Base-by-base conservation (phyloP, 1,284 basidiomycete genomes). In the Lentinula novae-zelandiae region DNA sequence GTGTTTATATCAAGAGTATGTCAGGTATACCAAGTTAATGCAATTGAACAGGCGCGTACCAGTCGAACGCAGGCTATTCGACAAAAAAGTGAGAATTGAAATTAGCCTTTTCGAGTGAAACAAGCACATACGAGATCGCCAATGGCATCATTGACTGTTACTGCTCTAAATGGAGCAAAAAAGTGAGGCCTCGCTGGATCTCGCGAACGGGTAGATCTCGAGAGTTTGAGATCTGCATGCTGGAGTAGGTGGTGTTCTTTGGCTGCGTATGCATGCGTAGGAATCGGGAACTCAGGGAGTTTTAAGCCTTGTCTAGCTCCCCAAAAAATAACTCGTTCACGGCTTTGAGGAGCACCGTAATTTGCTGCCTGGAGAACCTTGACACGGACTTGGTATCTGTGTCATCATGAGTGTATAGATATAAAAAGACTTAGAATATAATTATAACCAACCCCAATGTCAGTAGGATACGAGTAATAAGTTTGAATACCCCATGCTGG, bases 311-410 rank as follows among this genome's bases (percentile, higher is more conserved):
- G 76, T 58, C 77, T 80, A 4, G 87, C 82, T 42, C 80, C 89
- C 76, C 80, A 80, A 68, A 91, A 85, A 55, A 91, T 87, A 13
- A 89, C 80, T 15, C 89, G 76, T 48, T 76, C 73, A n/a, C 89
- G 81, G 39, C 77, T 75, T 72, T 91, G 89, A 31, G 89, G 88
- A 9, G 81, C 79, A 15, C 89, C 89, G 71, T 88, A 89, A 46
- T 86, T 82, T 0, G 78, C 83, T 39, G 88, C 84, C 67, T 91
- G 85, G 0, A 90, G 73, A 8, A 88, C 70, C n/a, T 78, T 80
- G 69, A 82, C 82, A 22, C 79, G 82, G 3, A 83, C 82, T 70
- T 91, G 89, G 67, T 90, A 90, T 3, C 88, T 89, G 42, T 31
- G 27, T 34, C 6, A 13, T 27, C 27, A 54, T 6, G 15, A 34